phyloP scores from a whole-genome alignment of 345 rosid genomes.

The Gossypium turneri region DNA sequence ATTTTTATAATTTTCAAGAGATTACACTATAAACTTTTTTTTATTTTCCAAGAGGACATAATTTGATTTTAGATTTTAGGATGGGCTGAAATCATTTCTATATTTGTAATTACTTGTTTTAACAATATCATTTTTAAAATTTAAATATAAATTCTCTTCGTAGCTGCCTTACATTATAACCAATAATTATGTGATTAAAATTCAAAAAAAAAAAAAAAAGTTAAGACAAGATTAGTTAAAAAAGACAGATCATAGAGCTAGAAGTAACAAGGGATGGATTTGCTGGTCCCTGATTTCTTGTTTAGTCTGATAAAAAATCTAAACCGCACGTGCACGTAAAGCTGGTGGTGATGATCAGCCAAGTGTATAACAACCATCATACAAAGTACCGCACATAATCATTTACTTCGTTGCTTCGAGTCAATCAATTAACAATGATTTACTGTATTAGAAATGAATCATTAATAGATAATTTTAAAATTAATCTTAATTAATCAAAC shows the following conservation, averaged over 20 bases:
- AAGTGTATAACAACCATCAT: slow-evolving; percentile 18
- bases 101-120: no score
- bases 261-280: not conserved
- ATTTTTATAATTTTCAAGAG: no score
- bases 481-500: slow-evolving; percentile 16
- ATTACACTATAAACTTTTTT: no score
- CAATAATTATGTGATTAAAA: no score
- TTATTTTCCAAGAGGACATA: no score
- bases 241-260: not conserved
- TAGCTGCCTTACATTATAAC: no score
- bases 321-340: slow-evolving; percentile 20
- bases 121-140: no score
- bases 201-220: no score
- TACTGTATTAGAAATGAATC: slow-evolving; percentile 2
- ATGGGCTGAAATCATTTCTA: no score
- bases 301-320: not conserved
- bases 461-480: not conserved
- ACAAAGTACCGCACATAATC: slow-evolving; percentile 19
- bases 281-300: not conserved
- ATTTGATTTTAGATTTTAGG: no score
- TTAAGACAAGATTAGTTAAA: no score
- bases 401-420: slow-evolving; percentile 20
- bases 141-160: no score
- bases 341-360: slow-evolving; percentile 11
- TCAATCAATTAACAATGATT: not conserved